Percentiles rank a stretch among this genome's conserved stretches.
phyloP scores from a whole-genome alignment of 176 grass and related monocot species.

The Aegilops tauschii region DNA sequence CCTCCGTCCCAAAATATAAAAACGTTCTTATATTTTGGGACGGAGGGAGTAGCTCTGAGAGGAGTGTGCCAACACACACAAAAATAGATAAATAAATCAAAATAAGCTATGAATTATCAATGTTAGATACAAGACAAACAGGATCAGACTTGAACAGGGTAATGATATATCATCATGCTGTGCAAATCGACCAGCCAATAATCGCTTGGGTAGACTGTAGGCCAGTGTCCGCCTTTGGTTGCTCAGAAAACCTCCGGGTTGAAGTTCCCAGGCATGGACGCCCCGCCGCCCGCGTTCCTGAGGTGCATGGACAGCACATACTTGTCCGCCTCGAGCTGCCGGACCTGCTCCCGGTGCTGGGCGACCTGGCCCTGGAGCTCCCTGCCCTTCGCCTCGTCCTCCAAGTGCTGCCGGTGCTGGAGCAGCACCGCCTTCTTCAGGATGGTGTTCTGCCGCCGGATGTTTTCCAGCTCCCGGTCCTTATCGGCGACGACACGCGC shows the following conservation, averaged over 20 bases:
- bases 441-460: background rate
- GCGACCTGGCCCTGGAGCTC: background rate
- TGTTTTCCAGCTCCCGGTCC: background rate
- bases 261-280: background rate
- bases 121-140: too few relatives aligned
- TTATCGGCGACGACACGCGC: background rate
- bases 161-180: too few relatives aligned
- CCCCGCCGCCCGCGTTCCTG: background rate
- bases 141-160: too few relatives aligned
- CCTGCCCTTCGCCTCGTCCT: background rate
- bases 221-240: too few relatives aligned
- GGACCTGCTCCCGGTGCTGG: background rate
- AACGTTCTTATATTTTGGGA: too few relatives aligned
- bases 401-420: background rate
- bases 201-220: too few relatives aligned
- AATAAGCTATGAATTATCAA: too few relatives aligned
- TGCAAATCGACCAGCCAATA: too few relatives aligned
- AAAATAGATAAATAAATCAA: too few relatives aligned
- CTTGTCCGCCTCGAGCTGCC: constrained; percentile 28
- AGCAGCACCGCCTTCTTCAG: constrained; percentile 14
- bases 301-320: constrained; percentile 13
- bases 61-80: too few relatives aligned
- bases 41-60: too few relatives aligned
- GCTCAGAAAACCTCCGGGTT: constrained; percentile 24
- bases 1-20: too few relatives aligned